Base-by-base conservation (phyloP, 1,284 basidiomycete genomes). In the Stereum hirsutum region DNA sequence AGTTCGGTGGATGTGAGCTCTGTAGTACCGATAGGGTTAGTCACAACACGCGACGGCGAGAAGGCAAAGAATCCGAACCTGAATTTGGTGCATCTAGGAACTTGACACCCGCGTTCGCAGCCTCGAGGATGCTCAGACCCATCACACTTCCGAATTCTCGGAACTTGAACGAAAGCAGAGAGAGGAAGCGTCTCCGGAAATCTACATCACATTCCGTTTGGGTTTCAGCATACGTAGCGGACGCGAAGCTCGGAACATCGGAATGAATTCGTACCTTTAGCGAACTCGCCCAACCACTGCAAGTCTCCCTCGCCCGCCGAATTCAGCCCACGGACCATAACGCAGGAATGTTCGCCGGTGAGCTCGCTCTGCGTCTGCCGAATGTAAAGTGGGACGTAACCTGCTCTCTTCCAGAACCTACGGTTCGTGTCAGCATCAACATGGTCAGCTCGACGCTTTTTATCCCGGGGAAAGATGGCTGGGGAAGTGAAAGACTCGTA, bases 311-410 rank as follows among this genome's bases (percentile, higher is more conserved):
- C 72, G 1, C 66, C 58, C 5, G 90, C 77, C 41, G 78, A 82
- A 52, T 88, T 84, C 46, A 98, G 64, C 0, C 83, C 81, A 6
- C 85, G 72, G 1, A 85, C 76, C 90, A 99, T 97, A 27, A 98
- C 83, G 53, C 92, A 94, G 0, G 91, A 90, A 60, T 97, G 89
- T 63, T 99, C 96, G 40, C 96, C 96, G 0, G 96, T 99, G 26
- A 98, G 71, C 52, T 96, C 92, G 60, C 93, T 97, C 51, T 85
- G 75, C 19, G 91, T 94, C 62, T 99, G 96, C 32, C 94, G 83
- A 20, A 98, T 66, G 58, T 98, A 99, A 15, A 99, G 70, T 0
- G 96, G 96, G 0, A 88, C 75, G 60, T 88, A 99, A 12, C 91
- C 91, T 1, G 83, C 81, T 30, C 89, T 78, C 65, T 97, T 98